Conservation (phyloP, 2,329 filamentous ascomycete species). For the Aureobasidium uvarum region DNA sequence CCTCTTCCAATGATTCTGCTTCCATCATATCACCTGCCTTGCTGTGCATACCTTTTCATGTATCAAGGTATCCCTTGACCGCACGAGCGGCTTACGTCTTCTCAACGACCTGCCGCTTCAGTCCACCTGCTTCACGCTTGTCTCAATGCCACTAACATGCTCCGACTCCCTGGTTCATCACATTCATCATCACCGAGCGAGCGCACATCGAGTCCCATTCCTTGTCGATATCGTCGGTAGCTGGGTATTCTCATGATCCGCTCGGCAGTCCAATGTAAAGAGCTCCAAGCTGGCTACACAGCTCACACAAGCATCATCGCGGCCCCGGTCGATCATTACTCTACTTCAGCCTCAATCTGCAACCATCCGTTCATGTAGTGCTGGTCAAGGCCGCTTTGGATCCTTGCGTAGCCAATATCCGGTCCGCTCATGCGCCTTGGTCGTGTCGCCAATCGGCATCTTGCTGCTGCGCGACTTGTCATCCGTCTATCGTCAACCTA, state of each 20-base stretch:
- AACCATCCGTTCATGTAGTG: constrained; percentile 9
- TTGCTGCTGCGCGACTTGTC: constrained; percentile 17
- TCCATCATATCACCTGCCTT: constrained; percentile 5
- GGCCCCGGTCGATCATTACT: background rate
- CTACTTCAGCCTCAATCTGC: constrained; percentile 10
- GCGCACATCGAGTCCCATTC: background rate
- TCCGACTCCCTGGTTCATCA: background rate
- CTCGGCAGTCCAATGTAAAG: background rate
- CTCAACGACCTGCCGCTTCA: background rate
- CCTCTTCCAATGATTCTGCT: constrained; percentile 1
- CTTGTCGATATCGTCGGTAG: background rate
- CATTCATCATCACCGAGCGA: background rate
- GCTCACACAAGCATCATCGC: background rate
- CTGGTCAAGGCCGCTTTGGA: background rate
- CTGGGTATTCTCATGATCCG: background rate
- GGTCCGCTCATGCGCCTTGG: constrained; percentile 13
- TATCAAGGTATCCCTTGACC: background rate
- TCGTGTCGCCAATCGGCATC: constrained; percentile 13
- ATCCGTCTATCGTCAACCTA: constrained; percentile 6
- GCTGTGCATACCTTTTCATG: background rate
- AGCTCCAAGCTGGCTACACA: background rate
- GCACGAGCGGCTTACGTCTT: constrained; percentile 12
- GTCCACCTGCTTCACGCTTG: constrained; percentile 3
- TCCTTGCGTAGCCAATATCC: constrained; percentile 1
- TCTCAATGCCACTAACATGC: background rate